Conservation (phyloP, 352 stramenopile genomes). For the Pythium biforme region DNA sequence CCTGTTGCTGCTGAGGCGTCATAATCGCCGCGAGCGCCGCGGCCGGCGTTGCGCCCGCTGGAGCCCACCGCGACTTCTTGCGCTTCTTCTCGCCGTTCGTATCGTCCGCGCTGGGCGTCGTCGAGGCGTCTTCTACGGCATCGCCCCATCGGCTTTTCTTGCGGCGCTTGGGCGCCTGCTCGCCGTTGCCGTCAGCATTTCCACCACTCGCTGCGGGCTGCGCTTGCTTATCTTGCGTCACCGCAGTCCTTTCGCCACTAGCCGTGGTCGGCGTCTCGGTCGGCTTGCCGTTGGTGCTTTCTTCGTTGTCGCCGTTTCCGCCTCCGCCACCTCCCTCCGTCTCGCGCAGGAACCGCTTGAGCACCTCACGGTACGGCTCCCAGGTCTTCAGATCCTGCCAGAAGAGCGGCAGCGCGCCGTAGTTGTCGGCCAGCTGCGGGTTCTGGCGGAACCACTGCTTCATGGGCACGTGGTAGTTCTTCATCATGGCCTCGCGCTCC, state of each 20-base stretch:
- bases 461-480: conserved; percentile 84
- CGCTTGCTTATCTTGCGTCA: neutral
- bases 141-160: conserved; percentile 88
- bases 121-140: conserved; percentile 35
- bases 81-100: conserved; percentile 47
- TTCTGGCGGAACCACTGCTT: conserved; percentile 86
- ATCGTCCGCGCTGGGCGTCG: conserved; percentile 17
- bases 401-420: conserved; percentile 92
- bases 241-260: neutral
- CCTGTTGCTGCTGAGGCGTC: conserved; percentile 71
- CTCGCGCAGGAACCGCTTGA: conserved; percentile 89
- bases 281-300: neutral
- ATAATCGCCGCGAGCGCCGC: conserved; percentile 36
- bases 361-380: conserved; percentile 90
- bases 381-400: conserved; percentile 95
- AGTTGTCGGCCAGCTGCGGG: conserved; percentile 57
- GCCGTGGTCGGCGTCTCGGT: neutral
- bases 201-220: neutral
- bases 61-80: conserved; percentile 84
- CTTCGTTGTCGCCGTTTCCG: conserved; percentile 22
- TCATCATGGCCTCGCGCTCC: conserved; percentile 88
- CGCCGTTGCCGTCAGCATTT: neutral
- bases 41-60: conserved; percentile 38
- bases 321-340: conserved; percentile 45
- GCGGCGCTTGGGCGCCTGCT: conserved; percentile 50